Conservation (phyloP, 2,329 filamentous ascomycete species). For the Seiridium unicorne region DNA sequence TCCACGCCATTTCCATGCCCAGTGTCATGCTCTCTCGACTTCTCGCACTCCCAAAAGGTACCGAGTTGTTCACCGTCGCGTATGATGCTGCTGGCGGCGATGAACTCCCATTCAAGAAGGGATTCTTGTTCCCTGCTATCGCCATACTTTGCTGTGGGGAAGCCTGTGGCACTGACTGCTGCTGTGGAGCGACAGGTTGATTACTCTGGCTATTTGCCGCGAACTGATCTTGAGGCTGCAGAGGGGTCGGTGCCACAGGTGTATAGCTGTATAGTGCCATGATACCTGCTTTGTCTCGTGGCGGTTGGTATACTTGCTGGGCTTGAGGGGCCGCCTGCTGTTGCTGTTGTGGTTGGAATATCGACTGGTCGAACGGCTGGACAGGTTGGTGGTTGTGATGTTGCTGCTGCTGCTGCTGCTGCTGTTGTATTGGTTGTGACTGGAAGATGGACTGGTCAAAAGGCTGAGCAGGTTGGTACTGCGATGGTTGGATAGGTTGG, state of each 20-base stretch:
- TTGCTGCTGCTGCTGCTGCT: not conserved
- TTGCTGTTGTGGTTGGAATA: slow-evolving; percentile 11
- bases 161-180: slow-evolving; percentile 24
- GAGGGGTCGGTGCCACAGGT: slow-evolving; percentile 40
- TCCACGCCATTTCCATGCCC: slow-evolving; percentile 63
- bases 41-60: slow-evolving; percentile 25
- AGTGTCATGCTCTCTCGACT: slow-evolving; percentile 72
- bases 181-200: slow-evolving; percentile 18
- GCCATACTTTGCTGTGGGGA: slow-evolving; percentile 28
- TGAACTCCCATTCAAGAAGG: slow-evolving; percentile 22
- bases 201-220: slow-evolving; percentile 24
- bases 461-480: not conserved
- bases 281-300: slow-evolving; percentile 69
- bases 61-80: slow-evolving; percentile 6
- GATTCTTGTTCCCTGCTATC: slow-evolving; percentile 50
- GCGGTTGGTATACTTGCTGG: slow-evolving; percentile 38
- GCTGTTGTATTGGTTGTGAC: not conserved
- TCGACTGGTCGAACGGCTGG: not conserved
- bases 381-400: not conserved
- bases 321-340: slow-evolving; percentile 8
- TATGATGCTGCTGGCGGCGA: not conserved
- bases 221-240: slow-evolving; percentile 26
- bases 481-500: not conserved
- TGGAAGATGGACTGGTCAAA: not conserved
- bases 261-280: slow-evolving; percentile 71